Evolutionary conservation across 352 stramenopile genomes (phyloP), one percentile per base, ranked within the genome.

Genomic region (Pythium diclinum): DNA sequence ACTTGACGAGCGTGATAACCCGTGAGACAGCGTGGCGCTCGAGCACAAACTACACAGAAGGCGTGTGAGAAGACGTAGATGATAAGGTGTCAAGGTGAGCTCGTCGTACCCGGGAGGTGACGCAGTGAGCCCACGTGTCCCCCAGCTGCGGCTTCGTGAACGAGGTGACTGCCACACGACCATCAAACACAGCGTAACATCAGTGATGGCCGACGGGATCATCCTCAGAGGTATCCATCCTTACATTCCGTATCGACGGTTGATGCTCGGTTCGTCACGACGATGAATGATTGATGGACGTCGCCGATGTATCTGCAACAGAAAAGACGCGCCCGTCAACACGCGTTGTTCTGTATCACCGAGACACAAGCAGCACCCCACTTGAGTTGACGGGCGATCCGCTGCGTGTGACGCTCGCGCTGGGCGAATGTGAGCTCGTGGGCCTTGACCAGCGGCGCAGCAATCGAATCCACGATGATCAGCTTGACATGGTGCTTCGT

Each of bases 401-500:
- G 58, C 33, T 57, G 59, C 16, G 72, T 21, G 11, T 68, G 63
- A 25, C 65, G 58, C 19, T 71, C 59, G 5, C 67, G 58, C 55
- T 76, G 65, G 1, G 65, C 40, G 33, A 73, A 57, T 3, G 69
- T 65, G 40, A 71, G 53, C 32, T 72, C 61, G 14, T 65, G 51
- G 42, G 60, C 57, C 68, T 92, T 87, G 4, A 81, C 47, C 25
- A 89, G 80, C 6, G 90, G 61, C 28, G 81, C 75, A 9, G 82
- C 75, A 1, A 90, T 58, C n/a, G 84, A 93, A 72, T 94, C 86
- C 54, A 93, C 68, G 34, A 94, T 70, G 2, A 94, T 21, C 51
- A 92, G 75, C 53, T 91, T 88, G 14, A 81, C 70, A 23, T 77
- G 67, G 32, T 80, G 61, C 16, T 61, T 62, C n/a, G 73, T 51